Evolutionary conservation across 148 eudicot species (phyloP).

Genomic region (Cornus controversa): DNA sequence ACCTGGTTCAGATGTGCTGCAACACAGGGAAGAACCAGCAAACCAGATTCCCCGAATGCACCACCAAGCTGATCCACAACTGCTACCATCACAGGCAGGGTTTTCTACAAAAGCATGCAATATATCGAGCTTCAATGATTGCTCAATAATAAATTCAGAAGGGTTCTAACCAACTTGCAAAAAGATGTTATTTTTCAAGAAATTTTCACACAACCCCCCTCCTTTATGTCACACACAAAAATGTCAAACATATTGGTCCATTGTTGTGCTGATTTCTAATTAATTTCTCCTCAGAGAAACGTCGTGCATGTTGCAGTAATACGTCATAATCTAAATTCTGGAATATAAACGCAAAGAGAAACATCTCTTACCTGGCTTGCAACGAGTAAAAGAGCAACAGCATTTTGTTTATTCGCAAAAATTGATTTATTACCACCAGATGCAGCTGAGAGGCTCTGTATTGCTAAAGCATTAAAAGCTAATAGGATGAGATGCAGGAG

Average conservation of each 20-base stretch:
- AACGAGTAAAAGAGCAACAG: slow-evolving; percentile 69
- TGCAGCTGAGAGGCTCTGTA: slow-evolving; percentile 50
- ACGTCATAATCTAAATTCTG: background rate
- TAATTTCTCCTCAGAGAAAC: background rate
- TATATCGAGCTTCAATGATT: background rate
- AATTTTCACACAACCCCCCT: no score
- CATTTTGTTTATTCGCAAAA: slow-evolving; percentile 68
- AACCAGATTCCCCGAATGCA: slow-evolving; percentile 80
- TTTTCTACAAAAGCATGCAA: slow-evolving; percentile 56
- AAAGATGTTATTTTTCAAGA: no score
- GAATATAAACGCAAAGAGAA: background rate
- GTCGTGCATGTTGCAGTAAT: background rate
- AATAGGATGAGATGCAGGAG: slow-evolving; percentile 65
- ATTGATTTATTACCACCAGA: slow-evolving; percentile 69
- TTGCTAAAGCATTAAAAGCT: slow-evolving; percentile 68
- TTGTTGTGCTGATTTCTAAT: background rate
- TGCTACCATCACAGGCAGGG: slow-evolving; percentile 82
- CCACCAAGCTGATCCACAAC: slow-evolving; percentile 91
- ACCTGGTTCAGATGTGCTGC: slow-evolving; percentile 97
- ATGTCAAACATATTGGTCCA: no score
- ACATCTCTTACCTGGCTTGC: slow-evolving; percentile 79
- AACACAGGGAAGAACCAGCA: slow-evolving; percentile 90
- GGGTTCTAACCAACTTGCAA: background rate
- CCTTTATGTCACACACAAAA: no score
- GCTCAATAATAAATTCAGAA: background rate